Conservation (phyloP, 495 filamentous ascomycete species). For the Penicillium roqueforti region DNA sequence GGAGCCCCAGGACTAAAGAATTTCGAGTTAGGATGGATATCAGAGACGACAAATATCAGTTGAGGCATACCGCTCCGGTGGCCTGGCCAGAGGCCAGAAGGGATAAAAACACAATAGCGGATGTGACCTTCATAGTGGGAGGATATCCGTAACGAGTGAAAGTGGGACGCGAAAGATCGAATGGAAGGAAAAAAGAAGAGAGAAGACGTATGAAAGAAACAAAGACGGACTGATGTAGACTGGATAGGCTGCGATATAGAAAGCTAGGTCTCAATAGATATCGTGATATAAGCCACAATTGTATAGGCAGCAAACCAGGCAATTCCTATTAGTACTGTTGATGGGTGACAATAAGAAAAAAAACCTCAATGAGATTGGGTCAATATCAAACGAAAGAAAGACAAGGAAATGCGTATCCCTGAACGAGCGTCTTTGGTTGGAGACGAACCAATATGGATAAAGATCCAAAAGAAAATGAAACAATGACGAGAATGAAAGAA, state of each 20-base stretch:
- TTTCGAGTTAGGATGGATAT: slow-evolving; percentile 7
- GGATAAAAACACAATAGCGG: slow-evolving; percentile 26
- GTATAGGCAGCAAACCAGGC: neutral
- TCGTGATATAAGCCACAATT: neutral
- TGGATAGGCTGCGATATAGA: neutral
- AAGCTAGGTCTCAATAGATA: neutral
- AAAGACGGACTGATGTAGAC: neutral
- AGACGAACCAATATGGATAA: slow-evolving; percentile 4
- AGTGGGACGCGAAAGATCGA: neutral
- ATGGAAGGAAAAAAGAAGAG: slow-evolving; percentile 2
- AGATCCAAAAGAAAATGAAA: slow-evolving; percentile 2
- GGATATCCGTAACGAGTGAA: slow-evolving; percentile 18
- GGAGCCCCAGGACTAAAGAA: slow-evolving; percentile 49
- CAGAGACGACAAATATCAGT: neutral
- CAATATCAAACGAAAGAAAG: slow-evolving; percentile 3
- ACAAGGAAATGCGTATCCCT: slow-evolving; percentile 10
- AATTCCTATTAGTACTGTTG: slow-evolving; percentile 6
- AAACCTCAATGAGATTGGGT: slow-evolving; percentile 2
- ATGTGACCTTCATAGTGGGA: slow-evolving; percentile 27
- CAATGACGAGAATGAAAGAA: slow-evolving; percentile 7
- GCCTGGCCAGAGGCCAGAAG: slow-evolving; percentile 30
- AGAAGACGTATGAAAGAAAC: slow-evolving; percentile 10
- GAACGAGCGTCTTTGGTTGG: slow-evolving; percentile 15
- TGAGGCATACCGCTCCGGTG: slow-evolving; percentile 24
- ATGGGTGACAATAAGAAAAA: neutral